Base-by-base conservation (phyloP, 1,284 basidiomycete genomes). In the Moesziomyces antarcticus region DNA sequence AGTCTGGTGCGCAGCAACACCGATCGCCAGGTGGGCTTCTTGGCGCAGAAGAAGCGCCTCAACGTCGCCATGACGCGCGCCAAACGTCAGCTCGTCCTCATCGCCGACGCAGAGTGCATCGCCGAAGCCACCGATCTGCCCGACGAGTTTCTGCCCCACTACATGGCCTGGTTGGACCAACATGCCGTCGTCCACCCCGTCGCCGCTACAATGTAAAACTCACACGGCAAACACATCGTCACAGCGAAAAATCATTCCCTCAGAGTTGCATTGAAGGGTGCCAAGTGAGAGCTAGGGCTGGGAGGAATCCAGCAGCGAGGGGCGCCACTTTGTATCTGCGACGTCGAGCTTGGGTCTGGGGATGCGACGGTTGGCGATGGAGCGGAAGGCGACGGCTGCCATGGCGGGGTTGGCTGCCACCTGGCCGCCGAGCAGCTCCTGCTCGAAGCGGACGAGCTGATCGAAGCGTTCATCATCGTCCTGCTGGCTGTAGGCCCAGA, bases 101-200 rank as follows among this genome's bases (percentile, higher is more conserved):
- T 84, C 6, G 81, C 76, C 13, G 82, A 84, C 59, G 52, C 69
- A 18, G 80, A 78, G 11, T 83, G 81, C 5, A 52, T 82, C 3
- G 65, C 45, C 5, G 20, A 30, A 10, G 58, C 74, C 10, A 47
- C 53, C 18, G 53, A 73, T 62, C n/a, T 62, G n/a, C 65, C 74
- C 27, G 75, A 74, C 35, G 50, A 45, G 13, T 71, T 66, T 16
- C 45, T 78, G 45, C 24, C 53, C 7, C 89, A 89, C 64, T 98
- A 95, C 94, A 89, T 97, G 84, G 84, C 87, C 6, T 97, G 93
- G 93, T 85, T 98, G 10, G 95, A 97, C 71, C 87, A 88, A 6
- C 89, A 96, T 78, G 94, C 93, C 14, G 93, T 97, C 79, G 90
- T 97, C 5, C 72, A 79, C 45, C 52, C 61, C 7, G 66, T 73